Evolutionary conservation across 495 filamentous ascomycete genomes (phyloP).

Genomic region (Usnea hakonensis): DNA sequence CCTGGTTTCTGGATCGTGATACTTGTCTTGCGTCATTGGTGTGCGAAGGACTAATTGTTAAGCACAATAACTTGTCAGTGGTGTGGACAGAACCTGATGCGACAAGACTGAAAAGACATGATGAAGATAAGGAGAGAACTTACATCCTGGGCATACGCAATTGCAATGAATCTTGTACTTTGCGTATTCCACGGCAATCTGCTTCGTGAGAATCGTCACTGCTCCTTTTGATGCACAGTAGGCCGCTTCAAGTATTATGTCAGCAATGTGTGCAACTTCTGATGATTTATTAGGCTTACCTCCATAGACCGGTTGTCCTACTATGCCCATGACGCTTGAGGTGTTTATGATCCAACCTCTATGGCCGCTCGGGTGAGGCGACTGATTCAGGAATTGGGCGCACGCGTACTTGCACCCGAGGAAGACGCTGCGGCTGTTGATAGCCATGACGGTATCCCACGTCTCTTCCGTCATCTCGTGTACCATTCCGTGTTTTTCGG

Average conservation of each 20-base stretch:
- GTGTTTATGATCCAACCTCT: constrained; percentile 53
- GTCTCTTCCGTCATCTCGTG: constrained; percentile 34
- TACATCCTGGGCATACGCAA: constrained; percentile 48
- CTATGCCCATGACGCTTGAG: constrained; percentile 39
- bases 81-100: background rate
- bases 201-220: constrained; percentile 41
- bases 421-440: constrained; percentile 43
- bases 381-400: constrained; percentile 46
- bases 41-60: constrained; percentile 15
- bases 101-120: background rate
- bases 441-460: constrained; percentile 39
- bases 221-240: constrained; percentile 49
- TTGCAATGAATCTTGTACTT: constrained; percentile 46
- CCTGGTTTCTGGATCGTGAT: constrained; percentile 7
- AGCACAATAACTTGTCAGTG: background rate
- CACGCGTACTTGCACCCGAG: constrained; percentile 44
- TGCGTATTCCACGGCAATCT: constrained; percentile 46
- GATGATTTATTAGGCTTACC: background rate
- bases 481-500: constrained; percentile 25
- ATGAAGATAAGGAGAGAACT: constrained; percentile 17
- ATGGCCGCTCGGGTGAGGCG: constrained; percentile 35
- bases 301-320: constrained; percentile 22
- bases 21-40: constrained; percentile 17
- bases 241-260: constrained; percentile 24
- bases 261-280: background rate